Percentiles rank a stretch among this genome's conserved stretches.
Evolutionary conservation across 305 asterid genomes (phyloP).

Genomic region (Fraxinus floribunda): DNA sequence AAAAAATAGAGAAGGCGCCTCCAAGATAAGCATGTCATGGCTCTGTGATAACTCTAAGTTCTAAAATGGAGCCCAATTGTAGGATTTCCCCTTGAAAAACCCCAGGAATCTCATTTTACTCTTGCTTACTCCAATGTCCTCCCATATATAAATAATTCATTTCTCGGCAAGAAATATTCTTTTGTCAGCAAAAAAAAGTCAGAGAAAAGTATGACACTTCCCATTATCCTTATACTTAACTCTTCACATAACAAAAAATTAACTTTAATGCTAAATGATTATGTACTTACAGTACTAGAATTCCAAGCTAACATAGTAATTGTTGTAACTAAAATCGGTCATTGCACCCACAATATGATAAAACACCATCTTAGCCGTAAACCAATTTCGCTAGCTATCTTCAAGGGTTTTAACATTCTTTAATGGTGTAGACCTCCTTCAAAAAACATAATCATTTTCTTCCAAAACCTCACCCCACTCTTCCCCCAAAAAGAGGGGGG

Average conservation of each 20-base stretch:
- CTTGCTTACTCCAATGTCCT: background rate
- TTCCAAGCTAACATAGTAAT: background rate
- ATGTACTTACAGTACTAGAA: background rate
- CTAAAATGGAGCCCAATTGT: background rate
- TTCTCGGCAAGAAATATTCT: background rate
- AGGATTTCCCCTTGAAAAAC: background rate
- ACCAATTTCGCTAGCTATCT: background rate
- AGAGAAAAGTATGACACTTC: background rate
- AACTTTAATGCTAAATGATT: background rate
- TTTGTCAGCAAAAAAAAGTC: background rate
- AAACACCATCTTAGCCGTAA: background rate
- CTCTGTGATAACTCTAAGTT: background rate
- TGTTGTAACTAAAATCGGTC: background rate
- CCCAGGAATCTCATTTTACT: background rate
- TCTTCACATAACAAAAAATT: background rate
- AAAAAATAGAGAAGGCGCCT: background rate
- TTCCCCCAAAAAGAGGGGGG: background rate
- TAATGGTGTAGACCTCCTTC: background rate
- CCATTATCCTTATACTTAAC: background rate
- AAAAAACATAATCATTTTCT: background rate
- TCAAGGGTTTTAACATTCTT: background rate
- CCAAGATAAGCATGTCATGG: background rate
- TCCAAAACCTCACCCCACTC: background rate
- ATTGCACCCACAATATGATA: background rate
- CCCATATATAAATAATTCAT: background rate